Conservation (phyloP, 352 stramenopile species). For the Nothophytophthora sp. region DNA sequence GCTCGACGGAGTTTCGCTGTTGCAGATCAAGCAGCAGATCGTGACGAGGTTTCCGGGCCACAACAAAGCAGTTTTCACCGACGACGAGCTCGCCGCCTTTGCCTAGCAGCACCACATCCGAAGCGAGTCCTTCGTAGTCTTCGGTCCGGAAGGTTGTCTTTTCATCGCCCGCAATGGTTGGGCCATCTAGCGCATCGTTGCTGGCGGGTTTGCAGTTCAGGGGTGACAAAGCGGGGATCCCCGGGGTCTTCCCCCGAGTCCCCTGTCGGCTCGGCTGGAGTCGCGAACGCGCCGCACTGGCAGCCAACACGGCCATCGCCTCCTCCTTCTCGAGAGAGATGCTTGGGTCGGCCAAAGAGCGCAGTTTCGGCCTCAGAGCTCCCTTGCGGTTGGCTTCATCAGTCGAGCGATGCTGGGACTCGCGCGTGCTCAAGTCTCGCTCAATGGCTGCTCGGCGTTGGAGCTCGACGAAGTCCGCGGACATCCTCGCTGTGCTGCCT, state of each 20-base stretch:
- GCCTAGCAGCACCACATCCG: constrained; percentile 43
- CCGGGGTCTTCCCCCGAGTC: constrained; percentile 10
- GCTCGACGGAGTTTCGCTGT: constrained; percentile 33
- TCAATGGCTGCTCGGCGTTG: constrained; percentile 45
- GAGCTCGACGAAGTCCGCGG: constrained; percentile 37
- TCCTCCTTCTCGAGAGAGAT: constrained; percentile 57
- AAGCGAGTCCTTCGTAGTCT: constrained; percentile 55
- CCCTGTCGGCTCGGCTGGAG: constrained; percentile 12
- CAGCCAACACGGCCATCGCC: constrained; percentile 6
- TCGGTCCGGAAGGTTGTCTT: constrained; percentile 47
- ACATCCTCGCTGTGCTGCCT: constrained; percentile 12
- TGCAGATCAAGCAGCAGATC: constrained; percentile 45
- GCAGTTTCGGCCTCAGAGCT: constrained; percentile 44
- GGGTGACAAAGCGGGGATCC: constrained; percentile 6
- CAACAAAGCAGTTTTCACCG: constrained; percentile 53
- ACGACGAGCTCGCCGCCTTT: constrained; percentile 46
- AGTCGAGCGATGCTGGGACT: constrained; percentile 31
- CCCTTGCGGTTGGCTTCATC: constrained; percentile 38
- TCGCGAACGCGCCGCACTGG: constrained; percentile 9
- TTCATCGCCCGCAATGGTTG: neutral
- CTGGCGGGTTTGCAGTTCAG: constrained; percentile 4
- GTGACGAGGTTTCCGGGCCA: constrained; percentile 37
- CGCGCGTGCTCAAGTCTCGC: constrained; percentile 43
- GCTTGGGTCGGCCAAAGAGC: constrained; percentile 47
- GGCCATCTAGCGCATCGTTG: neutral